Evolutionary conservation across 2,329 filamentous ascomycete genomes (phyloP).

Genomic region (Diaporthe ampelina): DNA sequence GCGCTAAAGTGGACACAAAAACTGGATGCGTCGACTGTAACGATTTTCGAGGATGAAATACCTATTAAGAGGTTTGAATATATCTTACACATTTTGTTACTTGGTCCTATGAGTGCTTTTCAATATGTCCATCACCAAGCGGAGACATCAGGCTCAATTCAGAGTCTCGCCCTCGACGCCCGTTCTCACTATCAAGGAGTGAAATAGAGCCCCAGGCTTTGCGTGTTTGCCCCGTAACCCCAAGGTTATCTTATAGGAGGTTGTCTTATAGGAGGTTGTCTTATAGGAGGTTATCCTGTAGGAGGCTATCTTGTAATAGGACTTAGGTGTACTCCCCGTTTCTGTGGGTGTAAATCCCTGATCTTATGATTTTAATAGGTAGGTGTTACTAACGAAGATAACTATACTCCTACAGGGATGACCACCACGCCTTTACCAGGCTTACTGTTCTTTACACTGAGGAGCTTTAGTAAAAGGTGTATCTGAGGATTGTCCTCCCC

Average conservation of each 20-base stretch:
- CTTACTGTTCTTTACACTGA: not conserved
- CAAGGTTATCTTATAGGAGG: too few species aligned
- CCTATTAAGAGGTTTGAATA: not conserved
- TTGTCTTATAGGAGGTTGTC: too few species aligned
- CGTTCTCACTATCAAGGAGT: not conserved
- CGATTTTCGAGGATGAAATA: not conserved
- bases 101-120: too few species aligned
- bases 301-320: too few species aligned
- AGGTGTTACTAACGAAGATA: too few species aligned
- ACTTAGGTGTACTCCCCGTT: too few species aligned
- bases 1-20: not conserved
- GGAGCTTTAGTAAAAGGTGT: conserved; percentile 12
- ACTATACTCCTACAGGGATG: not conserved
- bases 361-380: too few species aligned
- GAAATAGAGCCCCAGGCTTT: not conserved
- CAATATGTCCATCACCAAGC: not conserved
- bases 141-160: not conserved
- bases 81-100: too few species aligned
- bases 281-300: too few species aligned
- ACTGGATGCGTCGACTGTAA: not conserved
- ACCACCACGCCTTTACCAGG: not conserved
- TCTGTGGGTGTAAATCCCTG: too few species aligned
- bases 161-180: too few species aligned
- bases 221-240: not conserved
- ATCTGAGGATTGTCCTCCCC: conserved; percentile 16